Conservation (phyloP, 176 grass and related monocot species). For the Areca catechu region DNA sequence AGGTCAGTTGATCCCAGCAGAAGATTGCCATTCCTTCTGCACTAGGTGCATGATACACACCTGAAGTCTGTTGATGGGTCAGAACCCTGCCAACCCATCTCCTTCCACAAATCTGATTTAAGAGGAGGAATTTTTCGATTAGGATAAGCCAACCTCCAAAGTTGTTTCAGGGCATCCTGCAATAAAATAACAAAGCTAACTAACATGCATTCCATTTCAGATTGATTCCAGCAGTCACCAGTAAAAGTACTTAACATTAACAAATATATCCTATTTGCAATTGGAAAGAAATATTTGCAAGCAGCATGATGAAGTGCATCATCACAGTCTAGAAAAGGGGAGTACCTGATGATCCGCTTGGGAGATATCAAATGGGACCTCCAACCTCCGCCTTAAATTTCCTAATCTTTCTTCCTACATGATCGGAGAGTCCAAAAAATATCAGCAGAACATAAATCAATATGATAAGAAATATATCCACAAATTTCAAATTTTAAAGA, state of each 20-base stretch:
- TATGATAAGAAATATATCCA: neutral
- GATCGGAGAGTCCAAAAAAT: slow-evolving; percentile 3
- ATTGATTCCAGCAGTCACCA: too few species aligned
- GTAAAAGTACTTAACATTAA: too few species aligned
- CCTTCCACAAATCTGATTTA: slow-evolving; percentile 85
- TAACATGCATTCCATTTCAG: neutral
- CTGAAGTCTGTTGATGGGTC: slow-evolving; percentile 86
- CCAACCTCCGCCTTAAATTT: slow-evolving; percentile 56
- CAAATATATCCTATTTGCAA: too few species aligned
- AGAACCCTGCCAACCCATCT: slow-evolving; percentile 89
- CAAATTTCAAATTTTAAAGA: neutral
- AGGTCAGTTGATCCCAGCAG: slow-evolving; percentile 1
- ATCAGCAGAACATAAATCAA: too few species aligned
- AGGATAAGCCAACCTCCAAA: slow-evolving; percentile 77
- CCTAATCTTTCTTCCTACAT: slow-evolving; percentile 64
- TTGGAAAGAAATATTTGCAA: too few species aligned
- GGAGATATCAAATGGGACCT: slow-evolving; percentile 53
- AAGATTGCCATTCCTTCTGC: too few species aligned
- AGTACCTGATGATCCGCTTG: slow-evolving; percentile 54
- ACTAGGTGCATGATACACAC: slow-evolving; percentile 26
- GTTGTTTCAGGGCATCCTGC: slow-evolving; percentile 82
- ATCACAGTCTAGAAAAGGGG: neutral
- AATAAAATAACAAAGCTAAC: neutral
- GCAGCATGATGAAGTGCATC: too few species aligned
- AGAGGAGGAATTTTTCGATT: slow-evolving; percentile 56